These are phyloP conservation scores for Castanospermum australe DNA, from an alignment of 306 rosid genomes.

Conservation along the genomic window DNA sequence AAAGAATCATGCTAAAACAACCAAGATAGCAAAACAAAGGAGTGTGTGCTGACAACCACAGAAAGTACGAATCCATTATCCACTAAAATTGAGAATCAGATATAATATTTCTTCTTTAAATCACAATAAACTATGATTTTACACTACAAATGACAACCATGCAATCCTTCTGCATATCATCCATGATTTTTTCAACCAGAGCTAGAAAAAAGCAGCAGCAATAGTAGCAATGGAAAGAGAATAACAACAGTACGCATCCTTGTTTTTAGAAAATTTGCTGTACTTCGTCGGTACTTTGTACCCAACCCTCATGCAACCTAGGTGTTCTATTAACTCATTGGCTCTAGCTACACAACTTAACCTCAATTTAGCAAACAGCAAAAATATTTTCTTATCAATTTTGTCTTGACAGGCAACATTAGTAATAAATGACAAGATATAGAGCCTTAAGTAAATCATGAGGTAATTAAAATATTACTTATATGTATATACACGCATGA, in stretches of 20 bases:
- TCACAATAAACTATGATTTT: background rate
- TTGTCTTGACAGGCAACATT: background rate
- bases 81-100: background rate
- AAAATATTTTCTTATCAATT: background rate
- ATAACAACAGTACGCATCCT: background rate
- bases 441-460: background rate
- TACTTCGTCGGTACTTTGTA: too few relatives aligned
- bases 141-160: background rate
- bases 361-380: background rate
- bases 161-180: background rate
- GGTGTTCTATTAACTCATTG: background rate
- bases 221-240: background rate
- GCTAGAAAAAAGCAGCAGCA: background rate
- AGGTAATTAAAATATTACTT: background rate
- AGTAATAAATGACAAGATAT: background rate
- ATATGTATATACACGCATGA: background rate
- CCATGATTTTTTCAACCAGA: background rate
- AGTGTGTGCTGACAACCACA: background rate
- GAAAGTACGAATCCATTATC: background rate
- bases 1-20: background rate
- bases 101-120: background rate
- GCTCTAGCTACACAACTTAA: background rate
- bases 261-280: background rate
- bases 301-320: background rate
- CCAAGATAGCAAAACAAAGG: constrained; percentile 4